These are phyloP conservation scores for Fusarium fracticaudum DNA, from an alignment of 2,329 filamentous ascomycete species.

Conservation along the genomic window DNA sequence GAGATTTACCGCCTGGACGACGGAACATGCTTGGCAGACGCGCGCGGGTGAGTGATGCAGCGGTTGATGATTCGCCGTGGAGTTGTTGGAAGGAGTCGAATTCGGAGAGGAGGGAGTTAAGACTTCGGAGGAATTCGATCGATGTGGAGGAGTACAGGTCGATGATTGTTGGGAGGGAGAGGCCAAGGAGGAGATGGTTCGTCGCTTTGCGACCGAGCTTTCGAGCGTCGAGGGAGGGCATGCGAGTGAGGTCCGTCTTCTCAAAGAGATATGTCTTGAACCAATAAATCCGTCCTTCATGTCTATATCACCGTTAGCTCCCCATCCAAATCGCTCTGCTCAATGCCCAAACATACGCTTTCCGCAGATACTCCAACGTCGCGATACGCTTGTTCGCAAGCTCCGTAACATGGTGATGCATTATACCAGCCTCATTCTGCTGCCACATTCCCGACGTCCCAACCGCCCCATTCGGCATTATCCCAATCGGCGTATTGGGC, in stretches of 20 bases:
- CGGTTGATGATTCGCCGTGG: constrained; percentile 79
- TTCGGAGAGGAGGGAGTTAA: constrained; percentile 86
- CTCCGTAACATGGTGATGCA: constrained; percentile 78
- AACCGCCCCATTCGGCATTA: constrained; percentile 29
- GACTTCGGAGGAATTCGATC: constrained; percentile 84
- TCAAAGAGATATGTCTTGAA: constrained; percentile 97
- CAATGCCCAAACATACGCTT: constrained; percentile 73
- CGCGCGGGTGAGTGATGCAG: constrained; percentile 77
- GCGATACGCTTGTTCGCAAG: constrained; percentile 92
- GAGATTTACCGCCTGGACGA: constrained; percentile 67
- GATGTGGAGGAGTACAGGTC: constrained; percentile 85
- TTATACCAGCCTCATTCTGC: constrained; percentile 58
- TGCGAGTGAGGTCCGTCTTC: constrained; percentile 78
- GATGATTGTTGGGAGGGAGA: constrained; percentile 88
- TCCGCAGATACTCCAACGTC: constrained; percentile 90
- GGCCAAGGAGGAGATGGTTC: constrained; percentile 91
- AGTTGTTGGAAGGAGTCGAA: constrained; percentile 94
- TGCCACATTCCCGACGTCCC: constrained; percentile 45
- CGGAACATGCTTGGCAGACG: constrained; percentile 88
- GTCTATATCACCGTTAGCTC: constrained; percentile 59
- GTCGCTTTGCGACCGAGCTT: constrained; percentile 90
- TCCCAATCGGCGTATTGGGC: constrained; percentile 17
- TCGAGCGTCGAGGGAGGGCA: constrained; percentile 86
- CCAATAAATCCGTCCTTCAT: constrained; percentile 96
- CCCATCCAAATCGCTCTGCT: fast-evolving